phyloP scores from a whole-genome alignment of 2,329 filamentous ascomycete species.

The Leptographium galeiforme region DNA sequence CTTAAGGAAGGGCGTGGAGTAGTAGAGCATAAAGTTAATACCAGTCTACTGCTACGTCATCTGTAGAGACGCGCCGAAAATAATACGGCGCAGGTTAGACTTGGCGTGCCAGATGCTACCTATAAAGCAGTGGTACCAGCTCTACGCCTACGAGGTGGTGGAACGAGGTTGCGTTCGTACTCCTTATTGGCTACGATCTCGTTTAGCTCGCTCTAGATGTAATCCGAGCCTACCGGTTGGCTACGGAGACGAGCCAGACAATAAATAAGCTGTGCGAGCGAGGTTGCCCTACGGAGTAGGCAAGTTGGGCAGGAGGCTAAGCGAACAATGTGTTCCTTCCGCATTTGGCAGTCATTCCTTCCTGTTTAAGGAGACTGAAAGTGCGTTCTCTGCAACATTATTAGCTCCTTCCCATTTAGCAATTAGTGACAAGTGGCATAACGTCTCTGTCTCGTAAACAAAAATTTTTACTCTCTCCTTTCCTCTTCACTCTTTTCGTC shows the following conservation, averaged over 20 bases:
- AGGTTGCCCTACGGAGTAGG: constrained; percentile 72
- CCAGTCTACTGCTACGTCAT: constrained; percentile 77
- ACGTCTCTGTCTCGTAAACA: too few relatives aligned
- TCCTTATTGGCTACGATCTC: constrained; percentile 85
- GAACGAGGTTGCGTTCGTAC: constrained; percentile 62
- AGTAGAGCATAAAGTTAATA: constrained; percentile 85
- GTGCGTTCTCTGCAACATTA: too few relatives aligned
- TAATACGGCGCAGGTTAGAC: constrained; percentile 56
- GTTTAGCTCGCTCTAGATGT: constrained; percentile 63
- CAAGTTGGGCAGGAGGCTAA: constrained; percentile 69
- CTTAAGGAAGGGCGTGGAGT: constrained; percentile 73
- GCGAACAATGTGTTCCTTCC: too few relatives aligned
- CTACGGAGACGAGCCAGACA: constrained; percentile 58
- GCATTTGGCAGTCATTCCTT: too few relatives aligned
- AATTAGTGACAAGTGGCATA: too few relatives aligned
- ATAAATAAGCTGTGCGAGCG: constrained; percentile 45
- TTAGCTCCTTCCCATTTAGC: too few relatives aligned
- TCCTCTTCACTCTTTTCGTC: too few relatives aligned
- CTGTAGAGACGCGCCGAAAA: constrained; percentile 59
- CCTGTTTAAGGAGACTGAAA: too few relatives aligned
- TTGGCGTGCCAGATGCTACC: constrained; percentile 49
- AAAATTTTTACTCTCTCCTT: too few relatives aligned
- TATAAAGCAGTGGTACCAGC: constrained; percentile 57
- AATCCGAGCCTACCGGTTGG: constrained; percentile 58
- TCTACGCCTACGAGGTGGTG: constrained; percentile 47